A percentile compares a stretch with the other conserved stretches of the same genome.
Evolutionary conservation across 1,139 yeast species (phyloP).

Genomic region (Yueomyces sp.): DNA sequence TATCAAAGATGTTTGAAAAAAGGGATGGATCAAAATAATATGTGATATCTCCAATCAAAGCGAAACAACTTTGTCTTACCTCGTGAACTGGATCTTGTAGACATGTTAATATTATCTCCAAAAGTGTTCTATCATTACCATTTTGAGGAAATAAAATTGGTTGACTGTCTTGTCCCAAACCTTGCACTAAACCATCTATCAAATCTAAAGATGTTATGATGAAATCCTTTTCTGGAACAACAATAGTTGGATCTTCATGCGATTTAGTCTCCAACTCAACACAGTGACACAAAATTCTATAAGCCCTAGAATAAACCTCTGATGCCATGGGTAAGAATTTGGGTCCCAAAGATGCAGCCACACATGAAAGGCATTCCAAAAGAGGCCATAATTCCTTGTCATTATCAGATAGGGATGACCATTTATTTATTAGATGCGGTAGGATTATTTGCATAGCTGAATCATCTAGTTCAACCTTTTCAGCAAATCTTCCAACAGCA

Average conservation of each 20-base stretch:
- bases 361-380: constrained; percentile 82
- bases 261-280: constrained; percentile 56
- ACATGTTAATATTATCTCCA: constrained; percentile 56
- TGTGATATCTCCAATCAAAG: constrained; percentile 79
- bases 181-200: constrained; percentile 86
- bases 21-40: constrained; percentile 33
- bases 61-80: constrained; percentile 87
- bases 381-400: constrained; percentile 86
- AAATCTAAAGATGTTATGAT: constrained; percentile 80
- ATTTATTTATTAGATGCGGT: constrained; percentile 71
- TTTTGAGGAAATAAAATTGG: constrained; percentile 37
- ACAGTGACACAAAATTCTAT: constrained; percentile 54
- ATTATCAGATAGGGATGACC: constrained; percentile 62
- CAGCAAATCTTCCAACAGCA: constrained; percentile 85
- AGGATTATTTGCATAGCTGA: constrained; percentile 49
- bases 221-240: constrained; percentile 83
- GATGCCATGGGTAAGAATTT: constrained; percentile 81
- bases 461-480: constrained; percentile 46
- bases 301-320: constrained; percentile 74
- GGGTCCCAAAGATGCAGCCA: constrained; percentile 79
- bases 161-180: constrained; percentile 53
- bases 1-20: constrained; percentile 31
- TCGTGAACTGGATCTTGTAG: constrained; percentile 69
- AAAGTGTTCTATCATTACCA: constrained; percentile 30
- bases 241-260: constrained; percentile 53